Conservation (phyloP, 2,329 filamentous ascomycete species). For the Fusarium cyanostomum region DNA sequence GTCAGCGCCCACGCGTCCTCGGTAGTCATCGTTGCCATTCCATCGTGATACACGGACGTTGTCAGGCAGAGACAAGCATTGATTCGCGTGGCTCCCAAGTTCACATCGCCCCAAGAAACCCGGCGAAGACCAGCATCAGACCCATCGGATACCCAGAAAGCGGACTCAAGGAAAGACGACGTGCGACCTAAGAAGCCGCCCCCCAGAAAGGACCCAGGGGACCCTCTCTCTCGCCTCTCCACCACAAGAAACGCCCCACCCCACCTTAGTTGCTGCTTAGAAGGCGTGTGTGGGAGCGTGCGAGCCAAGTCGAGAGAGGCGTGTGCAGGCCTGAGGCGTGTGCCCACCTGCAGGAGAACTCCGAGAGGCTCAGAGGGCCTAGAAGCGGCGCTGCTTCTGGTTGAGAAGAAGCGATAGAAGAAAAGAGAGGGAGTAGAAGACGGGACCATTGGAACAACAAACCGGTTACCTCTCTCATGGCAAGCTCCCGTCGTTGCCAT, state of each 20-base stretch:
- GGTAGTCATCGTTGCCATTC: constrained; percentile 12
- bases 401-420: constrained; percentile 20
- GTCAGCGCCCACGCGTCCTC: constrained; percentile 15
- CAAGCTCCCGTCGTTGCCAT: neutral
- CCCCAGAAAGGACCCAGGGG: constrained; percentile 32
- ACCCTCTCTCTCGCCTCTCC: constrained; percentile 32
- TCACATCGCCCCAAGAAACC: constrained; percentile 21
- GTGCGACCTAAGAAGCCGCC: constrained; percentile 27
- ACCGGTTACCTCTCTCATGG: constrained; percentile 4
- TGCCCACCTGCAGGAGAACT: constrained; percentile 39
- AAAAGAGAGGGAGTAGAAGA: constrained; percentile 22
- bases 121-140: constrained; percentile 8
- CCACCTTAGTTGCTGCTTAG: constrained; percentile 26
- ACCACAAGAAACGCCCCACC: constrained; percentile 33
- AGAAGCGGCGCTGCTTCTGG: constrained; percentile 38
- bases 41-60: constrained; percentile 28
- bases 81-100: constrained; percentile 24
- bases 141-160: constrained; percentile 34
- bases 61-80: constrained; percentile 30
- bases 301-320: constrained; percentile 28
- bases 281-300: constrained; percentile 30
- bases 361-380: constrained; percentile 43
- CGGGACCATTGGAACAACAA: constrained; percentile 8
- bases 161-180: constrained; percentile 36
- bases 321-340: constrained; percentile 24